Evolutionary conservation across 2,329 filamentous ascomycete species (phyloP).

Genomic region (Ophiostoma novo-ulmi): DNA sequence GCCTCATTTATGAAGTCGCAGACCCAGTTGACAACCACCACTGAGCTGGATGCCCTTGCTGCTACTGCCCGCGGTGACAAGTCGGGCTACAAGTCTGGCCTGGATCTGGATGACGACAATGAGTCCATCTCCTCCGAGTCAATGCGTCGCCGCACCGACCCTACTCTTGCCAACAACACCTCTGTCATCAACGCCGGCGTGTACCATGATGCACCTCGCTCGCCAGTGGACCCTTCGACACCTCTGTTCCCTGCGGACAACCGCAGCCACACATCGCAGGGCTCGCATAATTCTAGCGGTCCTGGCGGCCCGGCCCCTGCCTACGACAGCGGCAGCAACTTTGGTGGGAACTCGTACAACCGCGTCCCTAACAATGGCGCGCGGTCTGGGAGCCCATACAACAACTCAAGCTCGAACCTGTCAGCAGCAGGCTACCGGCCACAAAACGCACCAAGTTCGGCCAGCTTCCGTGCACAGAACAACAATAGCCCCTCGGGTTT

Average conservation of each 20-base stretch:
- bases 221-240: constrained; percentile 47
- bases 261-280: constrained; percentile 32
- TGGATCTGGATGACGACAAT: constrained; percentile 68
- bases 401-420: constrained; percentile 28
- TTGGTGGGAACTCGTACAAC: constrained; percentile 7
- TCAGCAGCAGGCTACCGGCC: constrained; percentile 25
- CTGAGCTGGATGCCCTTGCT: constrained; percentile 76
- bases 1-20: constrained; percentile 89
- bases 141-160: constrained; percentile 40
- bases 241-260: constrained; percentile 46
- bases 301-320: constrained; percentile 16
- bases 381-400: constrained; percentile 32
- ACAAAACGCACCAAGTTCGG: constrained; percentile 34
- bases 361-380: constrained; percentile 25
- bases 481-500: constrained; percentile 33
- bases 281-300: constrained; percentile 21
- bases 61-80: constrained; percentile 77
- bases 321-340: constrained; percentile 21
- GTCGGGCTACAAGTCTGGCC: constrained; percentile 51
- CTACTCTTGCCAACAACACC: constrained; percentile 22
- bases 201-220: constrained; percentile 37
- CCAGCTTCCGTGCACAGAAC: constrained; percentile 26
- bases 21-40: constrained; percentile 62
- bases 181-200: constrained; percentile 29
- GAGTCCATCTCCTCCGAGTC: constrained; percentile 61